A percentile compares a stretch with the other conserved stretches of the same genome.
Evolutionary conservation across 306 rosid genomes (phyloP).

Genomic region (Sophora flavescens): DNA sequence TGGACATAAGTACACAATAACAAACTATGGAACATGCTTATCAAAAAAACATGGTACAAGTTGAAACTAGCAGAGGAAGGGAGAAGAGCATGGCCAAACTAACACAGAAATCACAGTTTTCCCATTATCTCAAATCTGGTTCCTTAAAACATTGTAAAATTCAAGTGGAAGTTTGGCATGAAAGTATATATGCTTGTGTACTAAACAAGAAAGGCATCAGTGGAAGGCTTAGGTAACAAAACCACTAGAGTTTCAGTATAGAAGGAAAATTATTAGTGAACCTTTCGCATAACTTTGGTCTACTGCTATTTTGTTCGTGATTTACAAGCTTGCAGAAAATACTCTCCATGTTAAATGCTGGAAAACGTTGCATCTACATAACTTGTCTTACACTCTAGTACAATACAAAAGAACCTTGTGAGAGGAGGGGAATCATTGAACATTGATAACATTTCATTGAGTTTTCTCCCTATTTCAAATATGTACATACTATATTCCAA

Average conservation of each 20-base stretch:
- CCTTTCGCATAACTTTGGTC: conserved; percentile 16
- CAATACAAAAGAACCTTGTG: conserved; percentile 16
- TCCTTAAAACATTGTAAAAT: not conserved
- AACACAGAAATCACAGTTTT: conserved; percentile 20
- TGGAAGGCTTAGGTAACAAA: not conserved
- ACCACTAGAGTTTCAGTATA: not conserved
- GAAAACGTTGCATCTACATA: conserved; percentile 1
- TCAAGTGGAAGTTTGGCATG: not conserved
- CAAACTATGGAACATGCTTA: not conserved
- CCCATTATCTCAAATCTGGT: not conserved
- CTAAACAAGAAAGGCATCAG: not conserved
- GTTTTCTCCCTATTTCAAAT: conserved; percentile 1
- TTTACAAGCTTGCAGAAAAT: conserved; percentile 6
- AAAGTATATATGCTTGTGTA: not conserved
- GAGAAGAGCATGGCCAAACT: not conserved
- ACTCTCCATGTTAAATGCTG: not conserved
- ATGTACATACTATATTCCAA: conserved; percentile 10
- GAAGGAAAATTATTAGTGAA: conserved; percentile 20
- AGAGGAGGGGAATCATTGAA: conserved; percentile 14
- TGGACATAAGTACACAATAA: not conserved
- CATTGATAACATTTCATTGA: not conserved
- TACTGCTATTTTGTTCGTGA: conserved; percentile 1
- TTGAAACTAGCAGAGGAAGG: not conserved
- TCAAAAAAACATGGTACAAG: not conserved
- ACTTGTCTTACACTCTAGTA: conserved; percentile 15